Conservation (phyloP, 345 rosid species). For the Eucalyptus sideroxylon region DNA sequence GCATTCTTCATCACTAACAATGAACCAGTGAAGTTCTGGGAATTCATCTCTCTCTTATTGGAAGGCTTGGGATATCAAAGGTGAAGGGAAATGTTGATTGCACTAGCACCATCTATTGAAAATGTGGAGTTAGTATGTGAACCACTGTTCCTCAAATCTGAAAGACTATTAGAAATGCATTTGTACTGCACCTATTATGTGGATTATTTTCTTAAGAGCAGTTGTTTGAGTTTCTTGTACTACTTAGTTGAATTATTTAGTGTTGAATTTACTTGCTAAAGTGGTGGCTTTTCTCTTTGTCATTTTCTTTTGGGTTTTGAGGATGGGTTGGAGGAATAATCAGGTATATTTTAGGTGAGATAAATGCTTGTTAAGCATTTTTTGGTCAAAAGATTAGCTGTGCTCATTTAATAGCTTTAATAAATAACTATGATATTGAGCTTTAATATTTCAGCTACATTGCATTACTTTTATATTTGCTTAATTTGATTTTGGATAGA, state of each 20-base stretch:
- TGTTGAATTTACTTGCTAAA: background rate
- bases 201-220: background rate
- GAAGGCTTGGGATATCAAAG: conserved; percentile 82
- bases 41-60: conserved; percentile 49
- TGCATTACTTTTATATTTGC: background rate
- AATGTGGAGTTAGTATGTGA: background rate
- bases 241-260: background rate
- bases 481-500: background rate
- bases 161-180: background rate
- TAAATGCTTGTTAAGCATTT: background rate
- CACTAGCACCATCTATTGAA: background rate
- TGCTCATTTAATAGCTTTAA: background rate
- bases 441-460: background rate
- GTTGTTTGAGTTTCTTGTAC: background rate
- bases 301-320: background rate
- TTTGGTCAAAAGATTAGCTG: background rate
- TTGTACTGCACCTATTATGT: background rate
- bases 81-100: conserved; percentile 18
- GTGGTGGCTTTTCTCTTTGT: background rate
- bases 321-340: background rate
- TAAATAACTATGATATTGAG: background rate
- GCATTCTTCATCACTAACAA: conserved; percentile 85
- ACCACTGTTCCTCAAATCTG: background rate
- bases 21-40: conserved; percentile 72
- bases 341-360: background rate